Evolutionary conservation across 805 yeast species (phyloP).

Genomic region (Torulaspora maleeae): DNA sequence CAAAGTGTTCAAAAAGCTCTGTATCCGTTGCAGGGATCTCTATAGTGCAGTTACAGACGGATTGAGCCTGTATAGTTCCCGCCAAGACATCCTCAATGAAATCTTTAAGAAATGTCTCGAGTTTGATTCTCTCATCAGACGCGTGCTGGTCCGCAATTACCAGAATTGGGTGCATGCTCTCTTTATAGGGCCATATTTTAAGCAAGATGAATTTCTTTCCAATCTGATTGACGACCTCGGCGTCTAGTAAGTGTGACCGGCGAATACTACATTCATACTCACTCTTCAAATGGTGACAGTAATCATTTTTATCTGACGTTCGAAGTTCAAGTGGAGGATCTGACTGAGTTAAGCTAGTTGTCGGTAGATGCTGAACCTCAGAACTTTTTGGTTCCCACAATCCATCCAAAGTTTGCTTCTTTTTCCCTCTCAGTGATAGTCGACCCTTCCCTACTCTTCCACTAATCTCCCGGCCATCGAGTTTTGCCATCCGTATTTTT

Average conservation of each 20-base stretch:
- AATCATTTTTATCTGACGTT: no score
- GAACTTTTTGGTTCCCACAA: not conserved
- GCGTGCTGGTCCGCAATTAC: slow-evolving; percentile 78
- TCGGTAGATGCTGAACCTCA: not conserved
- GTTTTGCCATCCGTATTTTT: slow-evolving; percentile 4
- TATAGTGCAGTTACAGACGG: slow-evolving; percentile 13
- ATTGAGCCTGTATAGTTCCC: slow-evolving; percentile 15
- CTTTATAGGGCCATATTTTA: slow-evolving; percentile 13
- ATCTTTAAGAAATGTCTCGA: slow-evolving; percentile 48
- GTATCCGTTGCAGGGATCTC: slow-evolving; percentile 33
- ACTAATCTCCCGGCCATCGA: not conserved
- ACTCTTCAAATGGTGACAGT: not conserved
- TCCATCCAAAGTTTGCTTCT: not conserved
- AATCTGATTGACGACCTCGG: slow-evolving; percentile 50
- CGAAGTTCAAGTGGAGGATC: no score
- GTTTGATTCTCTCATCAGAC: slow-evolving; percentile 65
- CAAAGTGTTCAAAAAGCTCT: slow-evolving; percentile 32
- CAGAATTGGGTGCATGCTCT: slow-evolving; percentile 21
- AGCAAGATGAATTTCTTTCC: slow-evolving; percentile 61
- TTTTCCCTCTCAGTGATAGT: not conserved
- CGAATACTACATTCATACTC: slow-evolving; percentile 1
- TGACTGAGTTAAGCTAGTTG: not conserved
- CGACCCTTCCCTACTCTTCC: not conserved
- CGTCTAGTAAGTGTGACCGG: slow-evolving; percentile 21
- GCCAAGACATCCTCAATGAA: slow-evolving; percentile 33